Percentiles rank a stretch among this genome's conserved stretches.
Evolutionary conservation across 2,329 filamentous ascomycete genomes (phyloP).

Genomic region (Arachnomyces sp.): DNA sequence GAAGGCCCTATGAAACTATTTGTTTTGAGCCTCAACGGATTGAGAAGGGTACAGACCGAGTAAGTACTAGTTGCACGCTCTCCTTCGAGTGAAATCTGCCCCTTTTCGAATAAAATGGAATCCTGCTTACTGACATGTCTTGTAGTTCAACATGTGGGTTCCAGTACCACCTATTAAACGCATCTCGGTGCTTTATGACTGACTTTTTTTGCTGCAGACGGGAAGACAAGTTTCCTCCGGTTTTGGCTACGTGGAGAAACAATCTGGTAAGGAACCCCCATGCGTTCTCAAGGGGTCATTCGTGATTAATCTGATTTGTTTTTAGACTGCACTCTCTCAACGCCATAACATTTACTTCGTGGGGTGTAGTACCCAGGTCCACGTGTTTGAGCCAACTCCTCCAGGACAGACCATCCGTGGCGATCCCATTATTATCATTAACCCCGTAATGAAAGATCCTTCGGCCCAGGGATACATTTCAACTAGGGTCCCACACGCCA

Average conservation of each 20-base stretch:
- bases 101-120: too few relatives aligned
- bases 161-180: too few relatives aligned
- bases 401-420: constrained; percentile 32
- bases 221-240: constrained; percentile 23
- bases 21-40: constrained; percentile 24
- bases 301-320: neutral
- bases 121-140: constrained; percentile 22
- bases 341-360: constrained; percentile 41
- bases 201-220: constrained; percentile 13
- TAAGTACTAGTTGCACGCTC: constrained; percentile 20
- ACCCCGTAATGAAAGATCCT: constrained; percentile 32
- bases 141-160: constrained; percentile 3
- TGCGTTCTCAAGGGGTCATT: constrained; percentile 8
- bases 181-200: constrained; percentile 6
- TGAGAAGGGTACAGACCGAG: constrained; percentile 25
- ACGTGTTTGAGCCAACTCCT: constrained; percentile 39
- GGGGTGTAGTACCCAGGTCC: constrained; percentile 32
- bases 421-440: constrained; percentile 36
- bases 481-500: constrained; percentile 46
- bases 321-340: constrained; percentile 39
- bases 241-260: constrained; percentile 33
- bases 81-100: constrained; percentile 1
- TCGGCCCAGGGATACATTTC: constrained; percentile 50
- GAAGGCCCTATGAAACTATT: constrained; percentile 17
- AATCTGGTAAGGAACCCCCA: constrained; percentile 30